Base-by-base conservation (phyloP, 2,329 filamentous ascomycete species). In the Aspergillus carbonarius region DNA sequence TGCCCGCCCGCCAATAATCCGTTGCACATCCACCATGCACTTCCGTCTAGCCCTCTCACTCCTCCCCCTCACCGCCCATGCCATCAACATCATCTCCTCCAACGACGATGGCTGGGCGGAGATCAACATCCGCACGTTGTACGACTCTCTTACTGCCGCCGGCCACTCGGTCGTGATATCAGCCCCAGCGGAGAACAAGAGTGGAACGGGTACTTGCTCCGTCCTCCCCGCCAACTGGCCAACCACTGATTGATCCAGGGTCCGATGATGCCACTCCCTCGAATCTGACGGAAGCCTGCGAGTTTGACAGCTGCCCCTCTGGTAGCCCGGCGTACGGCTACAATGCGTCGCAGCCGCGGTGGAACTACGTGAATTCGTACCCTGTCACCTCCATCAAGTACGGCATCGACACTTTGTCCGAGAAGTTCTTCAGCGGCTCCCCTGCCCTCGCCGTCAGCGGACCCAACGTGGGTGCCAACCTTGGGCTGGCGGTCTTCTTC, bases 81-180 rank as follows among this genome's bases (percentile, higher is more conserved):
- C 71, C 55, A 69, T 82, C 47, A 84, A 85, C 64, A 84, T 88
- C 66, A 69, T 91, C 55, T 84, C 88, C 57, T 82, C 83, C 63
- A 91, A 91, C 72, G 88, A 91, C 63, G 88, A 91, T 69, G 88
- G 88, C 34, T 91, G 88, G 88, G 86, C 88, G 5, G 88, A 90
- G 75, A 81, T 81, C 40, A 89, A 90, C 67, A 75, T 88, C 51
- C 83, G 88, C 15, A 79, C 81, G 0, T 76, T 90, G 53, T 84
- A 88, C 73, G 73, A 84, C 54, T 77, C 80, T 12, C 74, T 91
- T 40, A 80, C 74, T 9, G 72, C 73, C 1, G 80, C 83, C 1
- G 85, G 85, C 0, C 83, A 90, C 65, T 77, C 84, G 9, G 85
- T 86, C 8, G 78, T 90, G 9, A 78, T 91, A 5, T 89, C 87